phyloP scores from a whole-genome alignment of 306 rosid species.

The Gillenia trifoliata region DNA sequence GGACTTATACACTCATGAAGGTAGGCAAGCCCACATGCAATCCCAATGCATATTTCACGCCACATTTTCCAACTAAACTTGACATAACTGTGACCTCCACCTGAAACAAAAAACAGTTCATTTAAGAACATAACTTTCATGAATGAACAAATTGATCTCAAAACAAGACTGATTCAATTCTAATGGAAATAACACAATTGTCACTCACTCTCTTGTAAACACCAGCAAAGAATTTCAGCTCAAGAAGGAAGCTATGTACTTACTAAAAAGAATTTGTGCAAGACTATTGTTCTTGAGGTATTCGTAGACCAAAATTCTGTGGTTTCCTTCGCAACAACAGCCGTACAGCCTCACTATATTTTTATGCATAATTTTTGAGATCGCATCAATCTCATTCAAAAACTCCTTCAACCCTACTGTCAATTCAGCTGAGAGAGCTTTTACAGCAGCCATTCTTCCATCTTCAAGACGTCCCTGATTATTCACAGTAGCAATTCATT shows the following conservation, averaged over 20 bases:
- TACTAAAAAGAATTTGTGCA: slow-evolving; percentile 75
- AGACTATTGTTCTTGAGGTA: slow-evolving; percentile 93
- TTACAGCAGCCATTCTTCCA: slow-evolving; percentile 85
- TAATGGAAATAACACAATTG: background rate
- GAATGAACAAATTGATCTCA: background rate
- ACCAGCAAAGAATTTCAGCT: background rate
- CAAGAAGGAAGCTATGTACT: slow-evolving; percentile 5
- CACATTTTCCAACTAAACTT: slow-evolving; percentile 66
- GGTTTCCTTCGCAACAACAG: slow-evolving; percentile 68
- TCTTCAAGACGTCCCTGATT: slow-evolving; percentile 72
- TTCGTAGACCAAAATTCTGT: slow-evolving; percentile 79
- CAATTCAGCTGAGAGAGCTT: slow-evolving; percentile 81
- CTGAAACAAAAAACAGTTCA: slow-evolving; percentile 38
- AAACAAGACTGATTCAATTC: background rate
- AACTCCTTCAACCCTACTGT: slow-evolving; percentile 83
- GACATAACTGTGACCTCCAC: slow-evolving; percentile 41
- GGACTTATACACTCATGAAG: slow-evolving; percentile 87
- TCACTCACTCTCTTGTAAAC: background rate
- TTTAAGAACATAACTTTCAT: slow-evolving; percentile 2
- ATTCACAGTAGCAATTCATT: slow-evolving; percentile 14
- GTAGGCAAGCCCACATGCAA: slow-evolving; percentile 82
- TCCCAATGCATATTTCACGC: slow-evolving; percentile 49
- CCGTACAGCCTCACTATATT: slow-evolving; percentile 88
- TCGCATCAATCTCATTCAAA: slow-evolving; percentile 80
- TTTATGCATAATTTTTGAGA: slow-evolving; percentile 71